These are phyloP conservation scores for Immersiella caudata DNA, from an alignment of 495 filamentous ascomycete genomes.

Conservation along the genomic window DNA sequence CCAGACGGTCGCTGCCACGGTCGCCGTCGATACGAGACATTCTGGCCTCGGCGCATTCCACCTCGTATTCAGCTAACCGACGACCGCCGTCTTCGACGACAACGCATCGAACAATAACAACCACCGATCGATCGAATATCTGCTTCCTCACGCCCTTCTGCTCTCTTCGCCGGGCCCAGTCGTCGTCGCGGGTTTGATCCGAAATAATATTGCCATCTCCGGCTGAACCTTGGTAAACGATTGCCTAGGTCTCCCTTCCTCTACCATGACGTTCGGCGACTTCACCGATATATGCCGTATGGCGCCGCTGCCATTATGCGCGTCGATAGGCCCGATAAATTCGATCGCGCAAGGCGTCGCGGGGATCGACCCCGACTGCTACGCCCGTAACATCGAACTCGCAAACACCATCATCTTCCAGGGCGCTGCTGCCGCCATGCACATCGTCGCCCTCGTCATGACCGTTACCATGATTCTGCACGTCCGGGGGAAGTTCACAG, in stretches of 20 bases:
- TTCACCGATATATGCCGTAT: constrained; percentile 85
- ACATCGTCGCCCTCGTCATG: constrained; percentile 91
- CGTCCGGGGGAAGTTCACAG: constrained; percentile 95
- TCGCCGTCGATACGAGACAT: constrained; percentile 18
- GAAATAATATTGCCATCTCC: background rate
- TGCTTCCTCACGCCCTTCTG: background rate
- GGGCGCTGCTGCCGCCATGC: constrained; percentile 85
- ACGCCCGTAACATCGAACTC: constrained; percentile 90
- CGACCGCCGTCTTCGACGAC: background rate
- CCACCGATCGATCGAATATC: background rate
- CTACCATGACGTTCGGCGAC: constrained; percentile 91
- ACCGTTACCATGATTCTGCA: constrained; percentile 96
- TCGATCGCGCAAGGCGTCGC: constrained; percentile 62
- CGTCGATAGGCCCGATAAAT: constrained; percentile 69
- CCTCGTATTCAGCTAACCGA: background rate
- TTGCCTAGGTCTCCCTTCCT: constrained; percentile 17
- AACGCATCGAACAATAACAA: constrained; percentile 3
- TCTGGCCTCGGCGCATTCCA: constrained; percentile 18
- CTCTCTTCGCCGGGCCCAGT: background rate
- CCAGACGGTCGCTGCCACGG: background rate
- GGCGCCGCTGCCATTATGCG: constrained; percentile 83
- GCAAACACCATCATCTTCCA: constrained; percentile 99
- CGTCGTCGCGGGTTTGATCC: constrained; percentile 3
- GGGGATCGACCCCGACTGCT: constrained; percentile 89
- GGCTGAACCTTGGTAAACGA: background rate